These are phyloP conservation scores for Takakia lepidozioides DNA, from an alignment of 225 moss, liverwort and hornwort genomes.

Conservation along the genomic window DNA sequence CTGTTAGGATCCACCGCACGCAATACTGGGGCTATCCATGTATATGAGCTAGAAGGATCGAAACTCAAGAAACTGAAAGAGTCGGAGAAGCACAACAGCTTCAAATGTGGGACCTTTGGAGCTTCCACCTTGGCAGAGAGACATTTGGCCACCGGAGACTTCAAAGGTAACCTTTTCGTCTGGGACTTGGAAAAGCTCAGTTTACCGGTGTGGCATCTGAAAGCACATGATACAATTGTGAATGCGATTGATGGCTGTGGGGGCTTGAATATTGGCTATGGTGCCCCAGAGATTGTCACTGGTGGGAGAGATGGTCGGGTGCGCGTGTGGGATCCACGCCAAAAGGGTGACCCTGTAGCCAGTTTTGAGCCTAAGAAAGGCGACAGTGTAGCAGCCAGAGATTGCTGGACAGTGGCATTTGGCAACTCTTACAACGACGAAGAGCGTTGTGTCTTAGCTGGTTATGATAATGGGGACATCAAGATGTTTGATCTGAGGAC, in stretches of 20 bases:
- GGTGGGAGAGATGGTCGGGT: conserved; percentile 78
- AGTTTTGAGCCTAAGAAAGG: conserved; percentile 45
- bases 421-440: conserved; percentile 94
- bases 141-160: conserved; percentile 71
- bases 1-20: conserved; percentile 70
- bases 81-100: conserved; percentile 46
- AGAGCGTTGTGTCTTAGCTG: conserved; percentile 73
- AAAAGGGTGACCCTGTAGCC: conserved; percentile 36
- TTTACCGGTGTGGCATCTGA: conserved; percentile 60
- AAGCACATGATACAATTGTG: conserved; percentile 70
- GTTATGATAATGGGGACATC: conserved; percentile 92
- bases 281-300: conserved; percentile 66
- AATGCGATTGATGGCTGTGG: conserved; percentile 88
- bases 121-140: conserved; percentile 54
- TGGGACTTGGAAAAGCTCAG: conserved; percentile 77
- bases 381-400: conserved; percentile 28
- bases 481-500: conserved; percentile 77
- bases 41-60: conserved; percentile 64
- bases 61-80: conserved; percentile 61
- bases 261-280: conserved; percentile 67
- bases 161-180: conserved; percentile 67
- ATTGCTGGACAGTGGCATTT: conserved; percentile 93
- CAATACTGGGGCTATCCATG: conserved; percentile 61
- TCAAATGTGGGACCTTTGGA: conserved; percentile 89
- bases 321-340: conserved; percentile 76